These are phyloP conservation scores for Linnemannia exigua DNA, from an alignment of 192 early-diverging fungal species.

Conservation along the genomic window DNA sequence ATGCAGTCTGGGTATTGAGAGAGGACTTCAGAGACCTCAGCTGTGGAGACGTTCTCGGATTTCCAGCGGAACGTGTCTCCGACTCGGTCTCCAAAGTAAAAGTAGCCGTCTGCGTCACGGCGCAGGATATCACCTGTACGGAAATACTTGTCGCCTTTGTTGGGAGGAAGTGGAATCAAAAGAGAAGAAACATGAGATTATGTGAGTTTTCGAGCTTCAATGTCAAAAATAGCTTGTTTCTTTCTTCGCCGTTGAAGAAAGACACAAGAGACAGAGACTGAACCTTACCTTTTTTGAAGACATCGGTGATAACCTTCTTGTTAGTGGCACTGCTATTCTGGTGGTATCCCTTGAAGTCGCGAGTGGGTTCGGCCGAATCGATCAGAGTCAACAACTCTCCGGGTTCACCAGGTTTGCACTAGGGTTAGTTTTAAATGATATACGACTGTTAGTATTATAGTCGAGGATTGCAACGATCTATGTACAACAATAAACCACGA, in stretches of 20 bases:
- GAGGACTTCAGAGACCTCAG: conserved; percentile 75
- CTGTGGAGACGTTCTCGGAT: conserved; percentile 69
- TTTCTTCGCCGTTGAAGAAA: not conserved
- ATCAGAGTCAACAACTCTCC: conserved; percentile 64
- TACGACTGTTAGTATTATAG: not conserved
- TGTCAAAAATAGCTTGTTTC: not conserved
- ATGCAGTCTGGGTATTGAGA: conserved; percentile 64
- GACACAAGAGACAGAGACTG: not conserved
- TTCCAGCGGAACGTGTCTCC: conserved; percentile 86
- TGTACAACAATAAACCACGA: not conserved
- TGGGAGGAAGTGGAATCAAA: not conserved
- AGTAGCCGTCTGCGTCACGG: conserved; percentile 63
- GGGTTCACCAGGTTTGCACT: conserved; percentile 58
- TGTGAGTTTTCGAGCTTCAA: not conserved
- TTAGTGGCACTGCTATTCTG: conserved; percentile 63
- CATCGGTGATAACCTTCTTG: conserved; percentile 67
- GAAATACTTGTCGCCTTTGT: conserved; percentile 68
- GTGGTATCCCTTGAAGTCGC: conserved; percentile 62
- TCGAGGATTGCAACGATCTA: not conserved
- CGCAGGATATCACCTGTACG: conserved; percentile 76
- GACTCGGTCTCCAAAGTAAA: conserved; percentile 77
- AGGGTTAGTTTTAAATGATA: conserved; percentile 1
- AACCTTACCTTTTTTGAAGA: conserved; percentile 65
- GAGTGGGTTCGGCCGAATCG: conserved; percentile 19
- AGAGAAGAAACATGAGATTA: not conserved